phyloP scores from a whole-genome alignment of 1,139 yeast species.

The Scheffersomyces illinoinensis region DNA sequence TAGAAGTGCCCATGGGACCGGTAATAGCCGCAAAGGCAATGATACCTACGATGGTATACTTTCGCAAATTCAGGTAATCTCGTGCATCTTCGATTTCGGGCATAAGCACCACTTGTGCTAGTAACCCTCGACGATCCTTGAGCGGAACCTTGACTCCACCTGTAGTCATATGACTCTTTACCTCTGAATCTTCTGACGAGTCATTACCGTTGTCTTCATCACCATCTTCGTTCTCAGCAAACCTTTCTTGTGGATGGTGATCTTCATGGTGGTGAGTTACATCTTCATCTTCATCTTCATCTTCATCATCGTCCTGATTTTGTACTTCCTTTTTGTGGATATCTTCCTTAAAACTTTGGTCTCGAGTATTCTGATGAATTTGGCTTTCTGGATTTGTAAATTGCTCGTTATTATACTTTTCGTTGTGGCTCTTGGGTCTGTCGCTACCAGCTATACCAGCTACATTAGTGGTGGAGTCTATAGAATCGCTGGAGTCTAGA shows the following conservation, averaged over 20 bases:
- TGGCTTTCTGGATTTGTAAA: background rate
- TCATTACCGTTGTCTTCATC: background rate
- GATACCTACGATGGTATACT: conserved; percentile 57
- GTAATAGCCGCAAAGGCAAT: conserved; percentile 75
- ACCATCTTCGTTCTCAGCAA: conserved; percentile 1
- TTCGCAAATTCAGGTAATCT: conserved; percentile 52
- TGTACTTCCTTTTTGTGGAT: no score
- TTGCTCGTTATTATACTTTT: no score
- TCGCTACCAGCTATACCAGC: background rate
- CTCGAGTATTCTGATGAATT: no score
- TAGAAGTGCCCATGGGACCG: conserved; percentile 93
- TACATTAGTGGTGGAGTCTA: background rate
- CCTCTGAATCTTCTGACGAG: background rate
- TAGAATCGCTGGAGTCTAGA: background rate
- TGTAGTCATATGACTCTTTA: conserved; percentile 9
- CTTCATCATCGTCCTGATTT: background rate
- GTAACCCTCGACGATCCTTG: conserved; percentile 53
- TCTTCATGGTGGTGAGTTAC: background rate
- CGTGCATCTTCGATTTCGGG: conserved; percentile 79
- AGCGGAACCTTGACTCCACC: conserved; percentile 32
- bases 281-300: background rate
- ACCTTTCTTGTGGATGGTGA: conserved; percentile 1
- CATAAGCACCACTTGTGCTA: conserved; percentile 52
- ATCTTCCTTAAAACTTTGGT: no score
- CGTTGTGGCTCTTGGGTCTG: background rate